Percentiles rank a stretch among this genome's conserved stretches.
These are phyloP conservation scores for Globisporangium paroecandrum DNA, from an alignment of 352 stramenopile species.

Conservation along the genomic window DNA sequence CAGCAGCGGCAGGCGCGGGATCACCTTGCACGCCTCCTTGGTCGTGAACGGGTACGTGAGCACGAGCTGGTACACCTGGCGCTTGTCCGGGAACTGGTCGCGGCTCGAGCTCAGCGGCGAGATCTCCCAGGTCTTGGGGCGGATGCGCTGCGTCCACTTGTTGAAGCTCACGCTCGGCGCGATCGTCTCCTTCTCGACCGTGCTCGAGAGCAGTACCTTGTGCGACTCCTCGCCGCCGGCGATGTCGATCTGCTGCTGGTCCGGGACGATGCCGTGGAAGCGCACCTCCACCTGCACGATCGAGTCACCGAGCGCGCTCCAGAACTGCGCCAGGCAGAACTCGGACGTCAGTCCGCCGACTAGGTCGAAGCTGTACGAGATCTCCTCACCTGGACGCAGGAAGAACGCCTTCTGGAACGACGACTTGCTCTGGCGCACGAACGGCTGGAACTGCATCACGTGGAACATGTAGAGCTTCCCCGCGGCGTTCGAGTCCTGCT, in stretches of 20 bases:
- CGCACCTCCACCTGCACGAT: constrained; percentile 75
- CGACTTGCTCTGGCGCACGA: constrained; percentile 75
- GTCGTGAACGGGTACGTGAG: constrained; percentile 89
- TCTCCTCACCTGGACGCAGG: constrained; percentile 59
- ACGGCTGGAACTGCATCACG: constrained; percentile 86
- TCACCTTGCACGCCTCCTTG: constrained; percentile 85
- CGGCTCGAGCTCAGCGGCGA: constrained; percentile 71
- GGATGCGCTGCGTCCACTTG: constrained; percentile 83
- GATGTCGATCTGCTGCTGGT: constrained; percentile 59
- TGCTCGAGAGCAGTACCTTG: constrained; percentile 72
- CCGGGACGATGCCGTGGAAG: constrained; percentile 81
- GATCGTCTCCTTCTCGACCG: constrained; percentile 77
- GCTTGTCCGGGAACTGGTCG: constrained; percentile 81
- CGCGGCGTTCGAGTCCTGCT: constrained; percentile 61
- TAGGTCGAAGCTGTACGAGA: constrained; percentile 71
- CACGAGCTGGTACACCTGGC: constrained; percentile 87
- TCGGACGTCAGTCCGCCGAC: constrained; percentile 78
- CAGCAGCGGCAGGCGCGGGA: constrained; percentile 69
- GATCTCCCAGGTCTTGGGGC: constrained; percentile 75
- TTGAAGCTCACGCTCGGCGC: constrained; percentile 68
- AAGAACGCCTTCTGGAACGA: constrained; percentile 69
- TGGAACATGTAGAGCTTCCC: constrained; percentile 86
- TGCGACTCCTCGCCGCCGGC: constrained; percentile 61
- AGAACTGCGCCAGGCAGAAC: constrained; percentile 89
- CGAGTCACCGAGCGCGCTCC: constrained; percentile 83